These are phyloP conservation scores for Verbena officinalis DNA, from an alignment of 257 asterid species.

Conservation along the genomic window DNA sequence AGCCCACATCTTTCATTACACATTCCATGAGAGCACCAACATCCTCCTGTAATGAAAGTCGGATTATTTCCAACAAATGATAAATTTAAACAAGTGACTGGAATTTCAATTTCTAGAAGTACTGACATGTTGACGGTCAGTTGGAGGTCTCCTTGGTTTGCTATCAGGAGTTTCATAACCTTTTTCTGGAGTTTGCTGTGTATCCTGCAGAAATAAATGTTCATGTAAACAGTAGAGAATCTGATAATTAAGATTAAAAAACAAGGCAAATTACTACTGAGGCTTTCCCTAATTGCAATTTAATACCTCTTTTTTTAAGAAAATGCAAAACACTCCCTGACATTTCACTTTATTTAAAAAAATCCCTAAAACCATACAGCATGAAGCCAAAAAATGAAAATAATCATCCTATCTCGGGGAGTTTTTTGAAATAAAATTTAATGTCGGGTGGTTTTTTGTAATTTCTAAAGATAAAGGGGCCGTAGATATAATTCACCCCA, in stretches of 20 bases:
- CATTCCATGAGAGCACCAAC: constrained; percentile 93
- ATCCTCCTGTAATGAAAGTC: constrained; percentile 76
- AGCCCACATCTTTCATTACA: constrained; percentile 85
- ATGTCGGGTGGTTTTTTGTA: no score
- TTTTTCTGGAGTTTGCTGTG: constrained; percentile 49
- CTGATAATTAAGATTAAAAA: neutral
- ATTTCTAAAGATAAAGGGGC: no score
- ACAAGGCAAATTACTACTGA: no score
- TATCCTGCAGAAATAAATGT: constrained; percentile 57
- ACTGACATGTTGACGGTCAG: constrained; percentile 81
- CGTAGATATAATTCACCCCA: no score
- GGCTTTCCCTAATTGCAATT: no score
- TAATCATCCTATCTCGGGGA: no score
- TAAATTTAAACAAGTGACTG: constrained; percentile 11
- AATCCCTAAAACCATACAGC: no score
- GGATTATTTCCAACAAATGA: constrained; percentile 23
- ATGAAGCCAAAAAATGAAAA: no score
- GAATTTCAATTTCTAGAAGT: constrained; percentile 25
- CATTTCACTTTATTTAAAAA: no score
- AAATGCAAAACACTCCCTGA: no score
- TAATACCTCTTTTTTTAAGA: no score
- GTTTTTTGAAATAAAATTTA: no score
- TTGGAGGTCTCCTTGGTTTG: constrained; percentile 83
- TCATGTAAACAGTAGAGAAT: constrained; percentile 10
- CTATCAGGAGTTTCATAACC: constrained; percentile 78